Conservation (phyloP, 495 filamentous ascomycete species). For the Aspergillus leporis region DNA sequence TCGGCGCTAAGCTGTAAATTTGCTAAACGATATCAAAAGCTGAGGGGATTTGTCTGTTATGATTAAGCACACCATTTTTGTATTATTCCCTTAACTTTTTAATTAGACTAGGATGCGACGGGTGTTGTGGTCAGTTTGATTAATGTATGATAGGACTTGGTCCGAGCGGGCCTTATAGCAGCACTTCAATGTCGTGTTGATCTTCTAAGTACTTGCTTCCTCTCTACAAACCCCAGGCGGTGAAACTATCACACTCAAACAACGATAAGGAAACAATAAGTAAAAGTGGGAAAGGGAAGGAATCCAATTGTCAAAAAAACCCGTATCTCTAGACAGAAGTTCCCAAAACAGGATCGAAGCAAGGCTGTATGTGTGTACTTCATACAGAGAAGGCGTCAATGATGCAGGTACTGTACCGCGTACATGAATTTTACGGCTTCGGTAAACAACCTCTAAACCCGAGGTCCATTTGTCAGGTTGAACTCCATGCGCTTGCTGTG, state of each 20-base stretch:
- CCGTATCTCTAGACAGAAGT: no score
- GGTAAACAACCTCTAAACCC: not conserved
- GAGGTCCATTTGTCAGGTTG: not conserved
- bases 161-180: slow-evolving; percentile 52
- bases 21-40: slow-evolving; percentile 17
- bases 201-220: not conserved
- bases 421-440: not conserved
- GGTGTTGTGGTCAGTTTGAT: slow-evolving; percentile 38
- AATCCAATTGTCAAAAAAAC: no score
- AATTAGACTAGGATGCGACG: slow-evolving; percentile 37
- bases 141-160: slow-evolving; percentile 52
- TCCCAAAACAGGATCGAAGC: no score
- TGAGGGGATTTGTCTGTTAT: slow-evolving; percentile 15
- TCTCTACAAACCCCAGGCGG: not conserved
- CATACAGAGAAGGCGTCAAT: no score
- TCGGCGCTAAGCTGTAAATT: slow-evolving; percentile 83
- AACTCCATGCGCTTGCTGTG: not conserved
- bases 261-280: no score
- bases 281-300: no score
- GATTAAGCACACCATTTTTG: slow-evolving; percentile 25
- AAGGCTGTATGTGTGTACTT: no score
- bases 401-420: not conserved
- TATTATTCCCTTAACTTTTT: slow-evolving; percentile 28
- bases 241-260: not conserved
- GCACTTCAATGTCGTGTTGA: slow-evolving; percentile 36